Base-by-base conservation (phyloP, 2,329 filamentous ascomycete species). In the Tricladium varicosporioides region DNA sequence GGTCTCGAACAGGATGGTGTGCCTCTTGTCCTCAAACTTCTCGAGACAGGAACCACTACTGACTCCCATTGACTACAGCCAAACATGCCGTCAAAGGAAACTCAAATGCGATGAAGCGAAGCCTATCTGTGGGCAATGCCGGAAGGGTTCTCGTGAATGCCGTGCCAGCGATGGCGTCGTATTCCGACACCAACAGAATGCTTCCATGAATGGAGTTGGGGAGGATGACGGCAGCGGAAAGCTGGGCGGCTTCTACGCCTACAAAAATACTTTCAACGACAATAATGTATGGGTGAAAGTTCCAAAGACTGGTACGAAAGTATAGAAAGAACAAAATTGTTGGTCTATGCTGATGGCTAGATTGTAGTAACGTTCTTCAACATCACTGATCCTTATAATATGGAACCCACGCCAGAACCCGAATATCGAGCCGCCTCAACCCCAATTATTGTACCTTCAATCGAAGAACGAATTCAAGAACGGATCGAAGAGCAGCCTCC, bases 181-280 rank as follows among this genome's bases (percentile, higher is more conserved):
- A 46, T 88, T 87, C 65, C 80, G 84, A 54, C 85, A 88, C 70
- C 84, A 87, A 66, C 84, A 87, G 71, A 87, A 87, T 78, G 83
- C 84, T 31, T 86, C 83, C 16, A 84, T 87, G 83, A 87, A 86
- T 58, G 78, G 80, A 49, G 67, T 70, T 40, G 72, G 73, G 13
- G 74, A 75, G 46, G 59, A 33, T 31, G 71, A 71, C 4, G 74
- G 76, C 11, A 46, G 18, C 13, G 63, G 67, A 13, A 70, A 72
- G 45, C 71, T 86, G 59, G 82, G 81, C 59, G 79, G 80, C 15
- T 87, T 86, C 69, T 87, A 86, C 67, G 82, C 82, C 19, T 86
- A 87, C 70, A 85, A 84, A 67, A 84, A 86, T 70, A 85, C 83
- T 1, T 87, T 87, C 64, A 76, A 80, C 57, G 76, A 82, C 57